These are phyloP conservation scores for Xylariaceae sp. DNA, from an alignment of 2,329 filamentous ascomycete species.

Conservation along the genomic window DNA sequence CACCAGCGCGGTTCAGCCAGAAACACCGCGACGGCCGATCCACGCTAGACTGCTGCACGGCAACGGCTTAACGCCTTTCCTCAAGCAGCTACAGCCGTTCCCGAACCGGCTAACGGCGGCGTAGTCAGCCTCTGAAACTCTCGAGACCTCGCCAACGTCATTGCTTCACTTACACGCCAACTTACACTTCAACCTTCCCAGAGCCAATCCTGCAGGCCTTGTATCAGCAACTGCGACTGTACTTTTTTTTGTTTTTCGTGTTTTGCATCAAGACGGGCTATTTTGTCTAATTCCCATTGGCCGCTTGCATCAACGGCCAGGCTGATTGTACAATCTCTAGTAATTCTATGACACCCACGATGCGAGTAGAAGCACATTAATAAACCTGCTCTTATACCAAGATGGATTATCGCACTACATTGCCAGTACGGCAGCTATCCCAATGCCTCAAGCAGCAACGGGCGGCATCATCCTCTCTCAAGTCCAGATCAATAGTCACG, in stretches of 20 bases:
- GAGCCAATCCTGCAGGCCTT: too few relatives aligned
- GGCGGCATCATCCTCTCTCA: not conserved
- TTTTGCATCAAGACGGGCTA: not conserved
- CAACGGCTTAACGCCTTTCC: slow-evolving; percentile 22
- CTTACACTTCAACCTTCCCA: too few relatives aligned
- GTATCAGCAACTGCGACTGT: too few relatives aligned
- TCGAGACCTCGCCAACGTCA: too few relatives aligned
- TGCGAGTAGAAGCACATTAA: slow-evolving; percentile 7
- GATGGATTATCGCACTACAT: slow-evolving; percentile 11
- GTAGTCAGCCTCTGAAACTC: too few relatives aligned
- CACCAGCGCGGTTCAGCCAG: slow-evolving; percentile 15
- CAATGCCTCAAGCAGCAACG: slow-evolving; percentile 4
- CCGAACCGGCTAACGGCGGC: too few relatives aligned
- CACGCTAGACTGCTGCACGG: slow-evolving; percentile 17
- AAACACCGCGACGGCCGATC: not conserved
- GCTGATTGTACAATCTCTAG: not conserved
- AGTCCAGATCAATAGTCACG: not conserved
- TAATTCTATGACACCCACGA: not conserved
- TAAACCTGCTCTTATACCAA: slow-evolving; percentile 1
- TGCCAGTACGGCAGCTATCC: slow-evolving; percentile 12
- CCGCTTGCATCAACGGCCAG: not conserved
- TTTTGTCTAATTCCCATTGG: not conserved
- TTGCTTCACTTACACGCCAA: too few relatives aligned
- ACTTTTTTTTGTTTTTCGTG: too few relatives aligned
- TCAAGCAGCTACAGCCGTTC: not conserved